Conservation (phyloP, 352 stramenopile genomes). For the Phytophthora syringae region DNA sequence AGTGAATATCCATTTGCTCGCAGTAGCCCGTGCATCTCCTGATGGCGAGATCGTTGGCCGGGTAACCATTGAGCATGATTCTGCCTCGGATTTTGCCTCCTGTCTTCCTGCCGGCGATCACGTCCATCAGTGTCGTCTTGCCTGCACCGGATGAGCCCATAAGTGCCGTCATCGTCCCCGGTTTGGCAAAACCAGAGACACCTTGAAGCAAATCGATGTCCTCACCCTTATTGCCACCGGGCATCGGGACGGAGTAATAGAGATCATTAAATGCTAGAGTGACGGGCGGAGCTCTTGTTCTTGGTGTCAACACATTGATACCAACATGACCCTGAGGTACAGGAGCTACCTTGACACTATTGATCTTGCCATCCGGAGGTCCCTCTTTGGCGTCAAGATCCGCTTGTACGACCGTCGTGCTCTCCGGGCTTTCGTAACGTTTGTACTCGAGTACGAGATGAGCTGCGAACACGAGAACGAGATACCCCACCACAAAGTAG, state of each 20-base stretch:
- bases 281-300: conserved; percentile 37
- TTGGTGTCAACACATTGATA: conserved; percentile 19
- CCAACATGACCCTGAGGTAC: conserved; percentile 24
- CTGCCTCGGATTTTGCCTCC: conserved; percentile 78
- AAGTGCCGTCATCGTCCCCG: conserved; percentile 72
- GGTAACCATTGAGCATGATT: conserved; percentile 64
- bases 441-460: conserved; percentile 60
- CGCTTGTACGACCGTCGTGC: conserved; percentile 45
- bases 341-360: conserved; percentile 12
- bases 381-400: conserved; percentile 41
- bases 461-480: conserved; percentile 49
- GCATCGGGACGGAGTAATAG: conserved; percentile 63
- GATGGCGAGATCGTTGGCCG: conserved; percentile 56
- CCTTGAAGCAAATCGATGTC: conserved; percentile 85
- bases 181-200: conserved; percentile 67
- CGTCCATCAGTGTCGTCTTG: conserved; percentile 96
- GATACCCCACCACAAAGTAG: conserved; percentile 55
- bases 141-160: conserved; percentile 83
- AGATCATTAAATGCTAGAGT: conserved; percentile 58
- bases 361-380: conserved; percentile 7
- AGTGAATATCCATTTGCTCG: conserved; percentile 92
- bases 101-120: conserved; percentile 93
- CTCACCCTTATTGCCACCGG: conserved; percentile 42
- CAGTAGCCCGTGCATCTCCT: conserved; percentile 62
- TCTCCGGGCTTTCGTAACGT: conserved; percentile 55